Conservation (phyloP, 2,329 filamentous ascomycete genomes). For the Fusarium sp. region DNA sequence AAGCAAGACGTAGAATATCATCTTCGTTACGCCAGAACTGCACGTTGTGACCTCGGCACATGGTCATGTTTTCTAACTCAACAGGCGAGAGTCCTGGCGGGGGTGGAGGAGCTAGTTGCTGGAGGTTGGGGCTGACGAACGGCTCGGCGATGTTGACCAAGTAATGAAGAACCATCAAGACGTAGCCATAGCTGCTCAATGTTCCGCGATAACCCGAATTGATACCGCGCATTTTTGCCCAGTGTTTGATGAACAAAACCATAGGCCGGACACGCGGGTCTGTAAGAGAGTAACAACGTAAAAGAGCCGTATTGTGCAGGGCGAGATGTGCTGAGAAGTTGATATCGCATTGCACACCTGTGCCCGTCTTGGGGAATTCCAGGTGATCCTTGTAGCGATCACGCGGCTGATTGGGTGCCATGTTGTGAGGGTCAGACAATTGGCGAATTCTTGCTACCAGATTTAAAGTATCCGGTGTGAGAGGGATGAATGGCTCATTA, state of each 20-base stretch:
- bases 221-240: constrained; percentile 86
- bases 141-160: constrained; percentile 84
- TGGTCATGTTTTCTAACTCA: constrained; percentile 41
- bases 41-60: constrained; percentile 74
- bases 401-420: constrained; percentile 62
- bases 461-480: constrained; percentile 47
- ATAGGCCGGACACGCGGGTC: constrained; percentile 82
- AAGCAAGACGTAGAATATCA: constrained; percentile 72
- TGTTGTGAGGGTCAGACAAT: constrained; percentile 62
- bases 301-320: constrained; percentile 83
- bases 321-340: constrained; percentile 89
- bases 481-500: constrained; percentile 50
- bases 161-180: constrained; percentile 92
- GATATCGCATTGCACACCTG: constrained; percentile 91
- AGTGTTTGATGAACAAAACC: constrained; percentile 88
- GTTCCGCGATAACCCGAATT: constrained; percentile 89
- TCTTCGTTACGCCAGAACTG: constrained; percentile 82
- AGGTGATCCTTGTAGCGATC: constrained; percentile 69
- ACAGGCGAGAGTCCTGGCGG: constrained; percentile 46
- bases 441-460: constrained; percentile 57
- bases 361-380: constrained; percentile 80
- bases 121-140: constrained; percentile 86
- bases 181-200: constrained; percentile 89
- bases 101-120: constrained; percentile 63
- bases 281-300: constrained; percentile 84